Evolutionary conservation across 371 early-diverging fungal genomes (phyloP).

Genomic region (Chytridium lagenaria): DNA sequence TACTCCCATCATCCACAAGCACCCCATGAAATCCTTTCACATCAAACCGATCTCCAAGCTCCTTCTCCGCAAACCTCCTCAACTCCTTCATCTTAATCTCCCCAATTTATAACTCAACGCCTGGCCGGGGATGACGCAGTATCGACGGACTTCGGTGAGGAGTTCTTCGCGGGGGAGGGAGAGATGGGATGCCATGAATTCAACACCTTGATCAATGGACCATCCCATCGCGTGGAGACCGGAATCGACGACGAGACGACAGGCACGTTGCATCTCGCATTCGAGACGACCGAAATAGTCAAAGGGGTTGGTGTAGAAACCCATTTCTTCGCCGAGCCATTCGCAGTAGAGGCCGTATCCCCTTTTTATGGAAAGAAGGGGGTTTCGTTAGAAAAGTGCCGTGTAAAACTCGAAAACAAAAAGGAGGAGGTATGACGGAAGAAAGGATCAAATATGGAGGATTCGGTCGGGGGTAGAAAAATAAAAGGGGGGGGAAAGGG

Average conservation of each 20-base stretch:
- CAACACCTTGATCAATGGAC: slow-evolving; percentile 43
- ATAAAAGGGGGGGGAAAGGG: no score
- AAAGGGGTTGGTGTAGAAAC: slow-evolving; percentile 47
- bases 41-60: slow-evolving; percentile 45
- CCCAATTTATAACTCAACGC: slow-evolving; percentile 54
- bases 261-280: slow-evolving; percentile 51
- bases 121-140: slow-evolving; percentile 52
- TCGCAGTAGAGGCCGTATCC: slow-evolving; percentile 54
- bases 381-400: no score
- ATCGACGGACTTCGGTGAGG: slow-evolving; percentile 44
- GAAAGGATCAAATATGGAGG: no score
- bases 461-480: no score
- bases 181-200: slow-evolving; percentile 40
- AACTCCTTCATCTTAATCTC: slow-evolving; percentile 51
- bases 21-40: slow-evolving; percentile 43
- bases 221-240: slow-evolving; percentile 50
- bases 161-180: slow-evolving; percentile 40
- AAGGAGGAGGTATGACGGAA: no score
- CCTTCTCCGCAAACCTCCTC: slow-evolving; percentile 36
- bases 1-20: slow-evolving; percentile 33
- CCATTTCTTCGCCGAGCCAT: slow-evolving; percentile 54
- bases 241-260: slow-evolving; percentile 52
- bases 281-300: slow-evolving; percentile 48
- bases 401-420: no score
- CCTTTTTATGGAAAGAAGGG: no score